Evolutionary conservation across 192 early-diverging fungal genomes (phyloP).

Genomic region (Podila epigama): DNA sequence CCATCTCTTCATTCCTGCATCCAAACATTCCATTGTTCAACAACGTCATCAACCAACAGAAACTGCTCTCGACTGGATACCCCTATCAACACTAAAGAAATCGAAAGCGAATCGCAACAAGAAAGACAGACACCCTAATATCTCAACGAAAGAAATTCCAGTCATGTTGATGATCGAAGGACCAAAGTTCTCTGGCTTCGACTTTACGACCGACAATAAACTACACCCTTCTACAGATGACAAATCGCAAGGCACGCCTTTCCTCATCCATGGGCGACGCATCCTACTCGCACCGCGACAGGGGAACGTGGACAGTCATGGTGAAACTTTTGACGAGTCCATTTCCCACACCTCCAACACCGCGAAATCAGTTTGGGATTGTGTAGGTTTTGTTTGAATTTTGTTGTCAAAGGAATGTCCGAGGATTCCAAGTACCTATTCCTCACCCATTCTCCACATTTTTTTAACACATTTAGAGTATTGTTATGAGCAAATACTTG

Average conservation of each 20-base stretch:
- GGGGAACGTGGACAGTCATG: not conserved
- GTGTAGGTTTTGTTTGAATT: constrained; percentile 5
- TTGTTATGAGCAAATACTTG: constrained; percentile 43
- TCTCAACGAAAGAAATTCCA: too few relatives aligned
- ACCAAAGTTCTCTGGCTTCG: constrained; percentile 38
- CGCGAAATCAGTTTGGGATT: constrained; percentile 38
- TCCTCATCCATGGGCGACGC: constrained; percentile 20
- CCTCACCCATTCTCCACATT: not conserved
- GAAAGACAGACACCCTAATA: not conserved
- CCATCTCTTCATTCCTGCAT: not conserved
- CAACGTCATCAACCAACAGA: not conserved
- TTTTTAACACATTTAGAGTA: constrained; percentile 11
- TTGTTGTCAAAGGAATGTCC: not conserved
- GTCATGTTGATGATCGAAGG: constrained; percentile 45
- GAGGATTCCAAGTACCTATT: not conserved
- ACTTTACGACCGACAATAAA: constrained; percentile 12
- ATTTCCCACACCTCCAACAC: constrained; percentile 41
- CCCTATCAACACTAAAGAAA: too few relatives aligned
- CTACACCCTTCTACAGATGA: not conserved
- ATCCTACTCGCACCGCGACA: constrained; percentile 22
- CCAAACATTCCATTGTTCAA: not conserved
- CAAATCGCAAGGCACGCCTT: constrained; percentile 1
- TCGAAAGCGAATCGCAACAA: not conserved
- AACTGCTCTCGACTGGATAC: too few relatives aligned
- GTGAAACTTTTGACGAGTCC: not conserved